Evolutionary conservation across 2,329 filamentous ascomycete genomes (phyloP), one percentile per base, ranked within the genome.

Genomic region (Madurella mycetomatis): DNA sequence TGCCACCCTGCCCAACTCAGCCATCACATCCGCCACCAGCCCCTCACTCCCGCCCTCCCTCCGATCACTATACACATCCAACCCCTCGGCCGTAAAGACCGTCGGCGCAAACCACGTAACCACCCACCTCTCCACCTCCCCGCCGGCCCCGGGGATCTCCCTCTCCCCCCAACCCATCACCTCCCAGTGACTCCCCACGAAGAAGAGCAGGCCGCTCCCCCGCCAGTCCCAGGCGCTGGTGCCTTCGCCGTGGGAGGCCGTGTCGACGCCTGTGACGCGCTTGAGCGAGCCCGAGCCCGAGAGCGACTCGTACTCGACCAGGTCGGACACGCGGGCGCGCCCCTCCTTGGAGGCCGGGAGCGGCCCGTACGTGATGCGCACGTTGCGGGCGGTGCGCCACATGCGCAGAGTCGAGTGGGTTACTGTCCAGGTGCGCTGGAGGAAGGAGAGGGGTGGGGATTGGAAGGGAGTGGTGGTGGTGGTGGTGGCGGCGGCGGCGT

Each of bases 61-160:
- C 15, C 78, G 75, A 62, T 87, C 78, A 44, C 82, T 84, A 69
- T 92, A 94, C 9, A 95, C 70, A 70, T 95, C 90, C 31, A 95
- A 65, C 0, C 90, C 90, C 53, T 90, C 88, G 59, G 87, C 86
- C 7, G 90, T 94, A 63, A 95, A 95, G 43, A 92, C 62, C 19
- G 88, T 95, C 65, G 88, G 85, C 59, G 86, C 85, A 69, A 95
- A 95, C 78, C 86, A 92, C 4, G 88, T 95, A 13, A 95, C 88
- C 1, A 82, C 83, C 88, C 88, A 95, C 62, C 79, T 77, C 69
- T 83, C 80, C 46, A 63, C 67, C 9, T 56, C 65, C 5, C 59
- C 64, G 1, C 64, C 67, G 3, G 52, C 65, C 1, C 71, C 74
- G 13, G 71, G 67, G 18, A 70, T 61, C 34, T 66, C 63, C 18